Evolutionary conservation across 192 early-diverging fungal genomes (phyloP), one percentile per base, ranked within the genome.

Genomic region (Phycomyces blakesleeanus): DNA sequence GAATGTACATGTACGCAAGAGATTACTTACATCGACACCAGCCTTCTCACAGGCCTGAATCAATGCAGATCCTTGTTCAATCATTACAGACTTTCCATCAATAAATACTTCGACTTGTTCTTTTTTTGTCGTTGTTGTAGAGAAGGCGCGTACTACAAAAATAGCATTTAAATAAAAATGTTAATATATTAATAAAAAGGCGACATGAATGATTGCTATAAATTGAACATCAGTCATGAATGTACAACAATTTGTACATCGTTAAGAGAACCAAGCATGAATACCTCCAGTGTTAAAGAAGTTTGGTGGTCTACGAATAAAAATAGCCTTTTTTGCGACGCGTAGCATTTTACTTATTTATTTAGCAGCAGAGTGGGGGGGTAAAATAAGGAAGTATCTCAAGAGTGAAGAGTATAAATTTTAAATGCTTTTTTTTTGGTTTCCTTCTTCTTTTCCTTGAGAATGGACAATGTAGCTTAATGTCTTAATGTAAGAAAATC

Each of bases 21-120:
- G 29, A 34, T 34, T 34, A 44, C 72, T 64, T 74, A 74, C 72
- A 67, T 67, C 89, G 60, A 91, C 92, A 22, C 95, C 95, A 49
- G 91, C 93, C 73, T 92, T 87, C 61, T 98, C 96, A 62, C 93
- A 94, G 20, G 96, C 96, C 81, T 98, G 96, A 79, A 98, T 98
- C 44, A 96, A 79, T 27, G 96, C 94, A n/a, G 91, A 83, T 39
- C 96, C 96, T 65, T 86, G 81, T 73, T 97, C 95, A 50, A 97
- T 84, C 80, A 82, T 85, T 18, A 98, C 87, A 8, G 91, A 71
- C 75, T 90, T 91, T 60, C 90, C 91, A 76, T 98, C 88, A 41
- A 98, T 83, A 74, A 93, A 94, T 68, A 91, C 81, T 64, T 93
- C 91, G 34, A 93, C 84, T 69, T 91, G 84, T 59, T 89, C 81